Evolutionary conservation across 179 eudicot species (phyloP), one percentile per base, ranked within the genome.

Genomic region (Beta lomatogona): DNA sequence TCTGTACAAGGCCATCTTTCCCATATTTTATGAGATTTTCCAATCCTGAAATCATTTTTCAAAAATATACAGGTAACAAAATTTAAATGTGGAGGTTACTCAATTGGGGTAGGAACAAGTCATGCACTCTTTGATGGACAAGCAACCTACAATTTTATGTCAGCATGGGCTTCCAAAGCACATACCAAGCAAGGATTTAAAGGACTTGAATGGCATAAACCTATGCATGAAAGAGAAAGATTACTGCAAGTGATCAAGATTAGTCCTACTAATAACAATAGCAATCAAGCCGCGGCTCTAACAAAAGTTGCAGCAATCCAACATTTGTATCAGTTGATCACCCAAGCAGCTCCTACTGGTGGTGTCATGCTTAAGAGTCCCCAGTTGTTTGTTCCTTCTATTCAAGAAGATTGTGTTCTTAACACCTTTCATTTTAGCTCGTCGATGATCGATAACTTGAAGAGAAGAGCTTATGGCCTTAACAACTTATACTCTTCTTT

Each of bases 81-180:
- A 73, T 87, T 87, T 75, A 80, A 81, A 4, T 87, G 89, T 85
- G 89, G 89, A 80, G 89, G 89, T 14, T 85, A 87, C 84, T 80
- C 87, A 65, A n/a, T 87, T 16, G 89, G 89, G 9, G 57, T 87
- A 21, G 89, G 89, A 75, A 80, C 87, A 52, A 87, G 87, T 75
- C 89, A 87, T 75, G 82, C 86, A 25, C 85, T 87, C 9, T 87
- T 87, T 80, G 89, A 87, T 69, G 89, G 89, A 0, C 84, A 81
- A 60, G 87, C 89, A 80, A 82, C 84, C 67, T 85, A 66, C 84
- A 85, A 85, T 68, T 85, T 85, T 31, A 22, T 81, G 46, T 73
- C 46, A 73, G 82, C 87, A 52, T 85, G 87, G 87, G 82, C 87
- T 52, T 85, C 84, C 71, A 85, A 85, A 9, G 46, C 82, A 59